Percentiles rank a stretch among this genome's conserved stretches.
Evolutionary conservation across 2,329 filamentous ascomycete species (phyloP).

Genomic region (Beauveria australis): DNA sequence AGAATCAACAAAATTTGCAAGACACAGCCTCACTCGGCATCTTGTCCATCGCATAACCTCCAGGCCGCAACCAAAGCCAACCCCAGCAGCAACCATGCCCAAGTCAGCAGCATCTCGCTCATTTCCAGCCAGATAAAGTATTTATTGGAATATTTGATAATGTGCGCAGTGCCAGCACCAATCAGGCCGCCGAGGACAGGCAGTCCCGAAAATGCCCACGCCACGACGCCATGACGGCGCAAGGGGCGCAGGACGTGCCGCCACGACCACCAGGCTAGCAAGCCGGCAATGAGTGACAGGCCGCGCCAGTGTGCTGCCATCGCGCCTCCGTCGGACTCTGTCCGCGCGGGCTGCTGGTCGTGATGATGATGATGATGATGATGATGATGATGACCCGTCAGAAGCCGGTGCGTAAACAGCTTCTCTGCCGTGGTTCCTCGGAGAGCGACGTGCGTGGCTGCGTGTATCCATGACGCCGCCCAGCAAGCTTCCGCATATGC

Average conservation of each 20-base stretch:
- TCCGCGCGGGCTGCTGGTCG: neutral
- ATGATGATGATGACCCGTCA: neutral
- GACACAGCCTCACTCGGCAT: neutral
- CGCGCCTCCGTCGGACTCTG: neutral
- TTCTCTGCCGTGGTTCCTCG: conserved; percentile 12
- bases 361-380: neutral
- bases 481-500: conserved; percentile 21
- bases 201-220: conserved; percentile 14
- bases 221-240: neutral
- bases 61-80: conserved; percentile 13
- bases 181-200: conserved; percentile 9
- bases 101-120: conserved; percentile 24
- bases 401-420: conserved; percentile 9
- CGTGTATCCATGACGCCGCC: conserved; percentile 20
- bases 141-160: conserved; percentile 27
- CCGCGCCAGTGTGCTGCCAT: neutral
- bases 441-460: conserved; percentile 16
- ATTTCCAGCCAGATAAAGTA: conserved; percentile 32
- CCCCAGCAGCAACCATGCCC: conserved; percentile 20
- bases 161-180: conserved; percentile 15
- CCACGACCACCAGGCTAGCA: conserved; percentile 7
- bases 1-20: neutral
- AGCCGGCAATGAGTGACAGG: neutral
- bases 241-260: conserved; percentile 1
- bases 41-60: neutral